Percentiles rank a stretch among this genome's conserved stretches.
Evolutionary conservation across 331 rosid species (phyloP).

Genomic region (Pyrus hybrid): DNA sequence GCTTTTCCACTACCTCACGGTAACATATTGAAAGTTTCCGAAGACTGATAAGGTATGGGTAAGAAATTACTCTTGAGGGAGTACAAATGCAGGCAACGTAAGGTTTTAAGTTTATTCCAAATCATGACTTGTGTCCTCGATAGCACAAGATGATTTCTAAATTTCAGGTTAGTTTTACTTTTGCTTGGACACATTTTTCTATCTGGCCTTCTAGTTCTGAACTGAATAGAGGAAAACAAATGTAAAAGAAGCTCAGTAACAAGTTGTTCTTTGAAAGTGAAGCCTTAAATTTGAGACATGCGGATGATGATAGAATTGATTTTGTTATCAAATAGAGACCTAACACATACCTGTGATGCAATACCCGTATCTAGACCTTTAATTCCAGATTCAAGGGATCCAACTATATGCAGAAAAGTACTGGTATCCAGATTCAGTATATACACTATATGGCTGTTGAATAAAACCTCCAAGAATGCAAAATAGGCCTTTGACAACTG

Average conservation of each 20-base stretch:
- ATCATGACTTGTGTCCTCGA: neutral
- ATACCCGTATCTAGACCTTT: slow-evolving; percentile 90
- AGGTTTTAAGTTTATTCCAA: neutral
- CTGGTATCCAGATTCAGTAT: slow-evolving; percentile 69
- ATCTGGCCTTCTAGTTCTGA: neutral
- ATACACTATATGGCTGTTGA: slow-evolving; percentile 74
- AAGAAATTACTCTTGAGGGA: neutral
- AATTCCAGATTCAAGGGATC: slow-evolving; percentile 97
- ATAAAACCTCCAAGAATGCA: slow-evolving; percentile 89
- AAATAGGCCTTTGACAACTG: slow-evolving; percentile 96
- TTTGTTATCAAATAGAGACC: neutral
- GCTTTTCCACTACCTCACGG: neutral
- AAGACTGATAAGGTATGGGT: neutral
- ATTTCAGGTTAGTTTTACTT: neutral
- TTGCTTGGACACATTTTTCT: neutral
- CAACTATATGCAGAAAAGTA: slow-evolving; percentile 85
- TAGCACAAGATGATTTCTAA: neutral
- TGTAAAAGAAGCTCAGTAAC: neutral
- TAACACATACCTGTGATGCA: slow-evolving; percentile 78
- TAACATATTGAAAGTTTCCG: neutral
- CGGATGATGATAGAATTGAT: neutral
- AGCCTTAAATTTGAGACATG: neutral
- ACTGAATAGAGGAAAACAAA: neutral
- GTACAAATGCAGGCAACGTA: neutral
- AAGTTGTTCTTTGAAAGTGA: neutral